Evolutionary conservation across 495 filamentous ascomycete species (phyloP), one percentile per base, ranked within the genome.

Genomic region (Ramalina intermedia): DNA sequence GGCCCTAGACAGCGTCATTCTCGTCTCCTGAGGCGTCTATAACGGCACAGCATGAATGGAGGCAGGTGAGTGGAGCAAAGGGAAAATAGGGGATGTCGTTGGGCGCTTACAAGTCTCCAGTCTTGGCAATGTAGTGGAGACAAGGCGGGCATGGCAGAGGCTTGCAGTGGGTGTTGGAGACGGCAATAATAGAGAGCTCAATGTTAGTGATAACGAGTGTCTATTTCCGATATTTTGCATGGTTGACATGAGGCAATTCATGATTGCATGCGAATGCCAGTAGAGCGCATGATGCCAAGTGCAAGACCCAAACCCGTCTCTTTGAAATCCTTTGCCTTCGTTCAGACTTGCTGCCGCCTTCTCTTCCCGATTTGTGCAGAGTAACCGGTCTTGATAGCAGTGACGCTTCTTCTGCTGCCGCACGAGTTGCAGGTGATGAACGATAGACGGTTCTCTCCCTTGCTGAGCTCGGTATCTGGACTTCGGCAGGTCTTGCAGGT

Each of bases 301-400:
- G 39, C 41, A 26, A 27, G 38, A 20, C 40, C 11, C 27, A 50
- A 43, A 6, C 46, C 18, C 24, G 21, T 46, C 21, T 44, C 16
- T 23, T 6, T 23, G 14, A n/a, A 41, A 14, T 37, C 17, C 14
- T 20, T 2, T 20, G 17, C 12, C 14, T 43, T 16, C 18, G n/a
- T 54, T 58, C 72, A 77, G 51, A 66, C 71, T 53, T 78, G 73
- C 57, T 75, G 69, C 58, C 79, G 78, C 72, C 79, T 87, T 71
- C 91, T 80, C 82, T 95, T 95, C 61, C 90, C 90, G 66, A 98
- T 84, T 69, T 94, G 87, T 64, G 87, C 87, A 60, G 86, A 87
- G 86, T 96, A 98, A 85, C 91, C 91, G 38, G 87, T 94, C 81
- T 96, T 98, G 82, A 98, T 96, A 46, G 91, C 87, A 51, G 85